These are phyloP conservation scores for Leccinellum luteum DNA, from an alignment of 768 basidiomycete species.

Conservation along the genomic window DNA sequence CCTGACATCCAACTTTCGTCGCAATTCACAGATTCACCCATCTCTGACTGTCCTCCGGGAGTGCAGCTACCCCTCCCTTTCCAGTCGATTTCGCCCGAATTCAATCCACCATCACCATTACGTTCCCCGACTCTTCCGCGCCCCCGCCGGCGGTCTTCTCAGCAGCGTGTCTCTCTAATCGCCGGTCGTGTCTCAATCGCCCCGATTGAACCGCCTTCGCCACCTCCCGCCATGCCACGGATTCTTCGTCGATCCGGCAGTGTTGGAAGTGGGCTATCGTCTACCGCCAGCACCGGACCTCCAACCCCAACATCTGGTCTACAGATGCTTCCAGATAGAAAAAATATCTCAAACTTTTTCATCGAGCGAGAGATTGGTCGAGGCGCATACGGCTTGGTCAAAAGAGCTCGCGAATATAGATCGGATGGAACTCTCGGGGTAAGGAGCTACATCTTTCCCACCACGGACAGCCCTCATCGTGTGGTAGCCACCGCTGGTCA, in stretches of 20 bases:
- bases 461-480: slow-evolving; percentile 5
- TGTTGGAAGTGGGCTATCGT: slow-evolving; percentile 60
- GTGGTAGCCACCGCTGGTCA: slow-evolving; percentile 78
- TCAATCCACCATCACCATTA: slow-evolving; percentile 32
- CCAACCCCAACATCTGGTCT: slow-evolving; percentile 51
- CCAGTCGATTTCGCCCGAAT: slow-evolving; percentile 18
- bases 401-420: slow-evolving; percentile 78
- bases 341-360: slow-evolving; percentile 81
- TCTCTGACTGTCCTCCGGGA: slow-evolving; percentile 31
- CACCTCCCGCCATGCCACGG: slow-evolving; percentile 57
- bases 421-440: slow-evolving; percentile 81
- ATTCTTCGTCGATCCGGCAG: slow-evolving; percentile 65
- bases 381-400: slow-evolving; percentile 94
- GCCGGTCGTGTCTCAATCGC: slow-evolving; percentile 80
- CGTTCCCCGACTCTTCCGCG: slow-evolving; percentile 60
- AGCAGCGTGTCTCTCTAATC: slow-evolving; percentile 80
- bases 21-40: slow-evolving; percentile 31
- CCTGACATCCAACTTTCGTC: slow-evolving; percentile 28
- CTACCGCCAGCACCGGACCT: slow-evolving; percentile 56
- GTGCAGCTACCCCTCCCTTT: slow-evolving; percentile 20
- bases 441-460: slow-evolving; percentile 34
- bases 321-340: slow-evolving; percentile 44
- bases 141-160: slow-evolving; percentile 74
- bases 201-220: slow-evolving; percentile 69
- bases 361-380: slow-evolving; percentile 88